Percentiles rank a stretch among this genome's conserved stretches.
Evolutionary conservation across 163 green algal genomes (phyloP).

Genomic region (Prototheca stagnorum): DNA sequence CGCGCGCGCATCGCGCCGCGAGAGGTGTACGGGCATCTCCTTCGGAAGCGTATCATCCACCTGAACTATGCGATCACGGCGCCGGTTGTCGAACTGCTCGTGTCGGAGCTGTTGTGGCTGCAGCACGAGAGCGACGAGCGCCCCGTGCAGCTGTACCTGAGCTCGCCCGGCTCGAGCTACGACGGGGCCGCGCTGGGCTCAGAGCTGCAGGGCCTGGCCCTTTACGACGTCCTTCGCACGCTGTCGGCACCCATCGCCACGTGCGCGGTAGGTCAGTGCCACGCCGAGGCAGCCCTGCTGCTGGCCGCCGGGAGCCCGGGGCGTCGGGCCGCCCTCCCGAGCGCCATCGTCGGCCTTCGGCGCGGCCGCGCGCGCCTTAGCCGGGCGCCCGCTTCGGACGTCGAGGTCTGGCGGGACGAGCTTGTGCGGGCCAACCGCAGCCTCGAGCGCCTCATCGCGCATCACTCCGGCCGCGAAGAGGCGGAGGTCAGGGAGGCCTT

Average conservation of each 20-base stretch:
- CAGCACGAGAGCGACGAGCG: slow-evolving; percentile 75
- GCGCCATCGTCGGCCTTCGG: slow-evolving; percentile 82
- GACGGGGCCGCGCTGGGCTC: slow-evolving; percentile 50
- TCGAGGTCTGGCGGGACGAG: slow-evolving; percentile 92
- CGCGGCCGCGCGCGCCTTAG: slow-evolving; percentile 81
- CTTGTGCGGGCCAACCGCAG: slow-evolving; percentile 65
- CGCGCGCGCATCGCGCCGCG: neutral
- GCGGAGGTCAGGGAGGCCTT: slow-evolving; percentile 77
- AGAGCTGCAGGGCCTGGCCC: slow-evolving; percentile 91
- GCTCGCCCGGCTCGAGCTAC: slow-evolving; percentile 81
- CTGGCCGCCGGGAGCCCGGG: slow-evolving; percentile 72
- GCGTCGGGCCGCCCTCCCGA: slow-evolving; percentile 70
- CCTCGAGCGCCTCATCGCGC: slow-evolving; percentile 49
- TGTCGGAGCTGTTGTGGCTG: slow-evolving; percentile 93
- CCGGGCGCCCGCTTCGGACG: slow-evolving; percentile 90
- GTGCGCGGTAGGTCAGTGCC: slow-evolving; percentile 82
- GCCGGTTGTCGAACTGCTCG: slow-evolving; percentile 88
- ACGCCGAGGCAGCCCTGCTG: slow-evolving; percentile 91
- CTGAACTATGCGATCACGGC: slow-evolving; percentile 57
- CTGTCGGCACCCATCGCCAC: slow-evolving; percentile 69
- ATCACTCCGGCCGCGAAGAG: slow-evolving; percentile 54
- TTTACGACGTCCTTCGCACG: slow-evolving; percentile 94
- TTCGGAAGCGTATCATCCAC: slow-evolving; percentile 69
- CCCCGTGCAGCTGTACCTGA: slow-evolving; percentile 99
- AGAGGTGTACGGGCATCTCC: neutral